These are phyloP conservation scores for Santalum album DNA, from an alignment of 164 flowering plant species.

Conservation along the genomic window DNA sequence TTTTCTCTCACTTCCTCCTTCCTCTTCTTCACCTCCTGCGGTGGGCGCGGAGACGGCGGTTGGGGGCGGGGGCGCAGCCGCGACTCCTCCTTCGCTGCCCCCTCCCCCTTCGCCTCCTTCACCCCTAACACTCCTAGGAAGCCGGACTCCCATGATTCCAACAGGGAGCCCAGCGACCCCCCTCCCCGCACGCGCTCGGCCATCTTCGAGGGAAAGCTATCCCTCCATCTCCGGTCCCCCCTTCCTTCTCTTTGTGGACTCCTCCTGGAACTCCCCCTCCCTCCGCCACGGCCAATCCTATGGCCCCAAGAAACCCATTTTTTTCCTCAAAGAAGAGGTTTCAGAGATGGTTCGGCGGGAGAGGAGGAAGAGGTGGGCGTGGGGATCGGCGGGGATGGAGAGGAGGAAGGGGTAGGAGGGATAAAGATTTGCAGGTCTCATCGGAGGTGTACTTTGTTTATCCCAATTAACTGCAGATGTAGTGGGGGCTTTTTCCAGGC, in stretches of 20 bases:
- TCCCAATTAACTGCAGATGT: no score
- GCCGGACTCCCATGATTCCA: constrained; percentile 9
- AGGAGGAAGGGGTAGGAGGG: constrained; percentile 10
- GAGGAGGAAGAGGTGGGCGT: constrained; percentile 22
- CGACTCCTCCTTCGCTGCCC: constrained; percentile 2
- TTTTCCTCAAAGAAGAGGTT: constrained; percentile 21
- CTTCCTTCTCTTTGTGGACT: constrained; percentile 29
- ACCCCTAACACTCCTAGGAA: constrained; percentile 21
- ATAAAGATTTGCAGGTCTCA: constrained; percentile 7
- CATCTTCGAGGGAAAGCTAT: constrained; percentile 40
- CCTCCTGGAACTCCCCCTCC: constrained; percentile 12
- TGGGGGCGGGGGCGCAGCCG: constrained; percentile 34
- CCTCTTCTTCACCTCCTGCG: constrained; percentile 20
- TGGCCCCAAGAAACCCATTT: constrained; percentile 33
- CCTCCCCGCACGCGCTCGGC: constrained; percentile 22
- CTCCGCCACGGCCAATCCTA: constrained; percentile 14
- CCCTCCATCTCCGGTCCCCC: constrained; percentile 20
- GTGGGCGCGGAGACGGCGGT: constrained; percentile 28
- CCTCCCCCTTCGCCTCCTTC: constrained; percentile 2
- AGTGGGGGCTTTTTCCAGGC: no score
- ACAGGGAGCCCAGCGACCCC: constrained; percentile 3
- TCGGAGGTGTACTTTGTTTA: no score
- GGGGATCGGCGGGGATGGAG: constrained; percentile 15
- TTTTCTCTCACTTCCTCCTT: constrained; percentile 10
- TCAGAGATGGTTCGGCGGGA: constrained; percentile 2